Base-by-base conservation (phyloP, 129 eudicot species). In the Dittrichia graveolens region DNA sequence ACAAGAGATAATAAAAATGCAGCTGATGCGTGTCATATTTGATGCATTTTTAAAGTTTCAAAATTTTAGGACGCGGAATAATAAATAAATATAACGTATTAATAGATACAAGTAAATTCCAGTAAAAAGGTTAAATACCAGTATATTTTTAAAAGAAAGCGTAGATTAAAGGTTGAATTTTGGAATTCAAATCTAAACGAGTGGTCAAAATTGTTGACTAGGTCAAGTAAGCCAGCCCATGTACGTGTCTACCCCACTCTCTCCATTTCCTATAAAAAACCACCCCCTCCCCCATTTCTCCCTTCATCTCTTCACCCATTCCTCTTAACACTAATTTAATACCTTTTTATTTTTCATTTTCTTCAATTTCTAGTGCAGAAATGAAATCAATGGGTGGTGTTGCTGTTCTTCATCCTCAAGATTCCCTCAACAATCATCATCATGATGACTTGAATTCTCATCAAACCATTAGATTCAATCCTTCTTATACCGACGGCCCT, bases 331-430 rank as follows among this genome's bases (percentile, higher is more conserved):
- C 66, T 31, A 65, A 54, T 46, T 43, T 8, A 18, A 5, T 61
- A 3, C 15, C 1, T 5, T 59, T 13, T 58, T 5, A 5, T 44
- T 15, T 41, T n/a, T 14, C 18, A 34, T 40, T 58, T 18, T 16
- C 34, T 35, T 59, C 56, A 11, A 5, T 37, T 34, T 49, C 4
- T 5, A 53, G 44, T 16, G n/a, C 61, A 16, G 52, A 49, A 61
- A 73, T 67, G 69, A 76, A 67, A 67, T 68, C 74, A 43, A 85
- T 81, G 78, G 89, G 77, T 2, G 79, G 67, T 19, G 82, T 81
- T 57, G 77, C 66, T 3, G 76, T 85, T 66, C 79, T 85, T 65
- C 89, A 65, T 8, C 89, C 89, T 5, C 84, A 81, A 11, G 82
- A 85, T 53, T 59, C 49, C 0, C 16, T 79, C 35, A 65, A 53